These are phyloP conservation scores for Plantago ovata DNA, from an alignment of 257 asterid species.

Conservation along the genomic window DNA sequence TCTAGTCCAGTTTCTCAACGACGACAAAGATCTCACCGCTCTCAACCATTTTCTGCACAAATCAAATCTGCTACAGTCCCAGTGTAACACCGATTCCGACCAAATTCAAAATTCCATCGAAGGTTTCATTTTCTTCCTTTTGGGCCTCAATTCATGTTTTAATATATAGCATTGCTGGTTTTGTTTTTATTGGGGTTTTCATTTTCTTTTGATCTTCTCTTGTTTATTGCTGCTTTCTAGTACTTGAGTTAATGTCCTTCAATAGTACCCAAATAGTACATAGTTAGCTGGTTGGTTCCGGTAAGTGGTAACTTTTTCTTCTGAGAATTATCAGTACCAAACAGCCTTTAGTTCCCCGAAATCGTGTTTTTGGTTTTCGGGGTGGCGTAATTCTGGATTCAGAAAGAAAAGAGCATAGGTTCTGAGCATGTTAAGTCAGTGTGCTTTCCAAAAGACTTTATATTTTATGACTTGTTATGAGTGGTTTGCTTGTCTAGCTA, in stretches of 20 bases:
- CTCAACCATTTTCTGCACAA: slow-evolving; percentile 49
- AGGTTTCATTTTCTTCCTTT: slow-evolving; percentile 34
- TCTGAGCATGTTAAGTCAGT: no score
- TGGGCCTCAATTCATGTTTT: no score
- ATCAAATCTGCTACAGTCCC: slow-evolving; percentile 44
- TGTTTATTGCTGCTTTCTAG: neutral
- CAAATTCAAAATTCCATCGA: slow-evolving; percentile 38
- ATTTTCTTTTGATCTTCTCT: neutral
- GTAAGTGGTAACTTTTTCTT: neutral
- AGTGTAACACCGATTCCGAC: slow-evolving; percentile 39
- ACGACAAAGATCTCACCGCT: slow-evolving; percentile 37
- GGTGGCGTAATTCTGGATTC: no score
- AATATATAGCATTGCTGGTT: no score
- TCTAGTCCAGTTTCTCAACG: slow-evolving; percentile 44
- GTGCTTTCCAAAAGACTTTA: no score
- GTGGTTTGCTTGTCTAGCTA: no score
- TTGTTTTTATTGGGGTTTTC: no score
- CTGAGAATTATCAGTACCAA: no score
- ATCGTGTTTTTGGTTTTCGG: no score
- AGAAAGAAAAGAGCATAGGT: no score
- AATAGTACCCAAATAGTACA: neutral
- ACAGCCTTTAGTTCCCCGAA: no score
- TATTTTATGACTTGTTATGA: no score
- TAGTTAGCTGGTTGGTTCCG: neutral
- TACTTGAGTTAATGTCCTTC: neutral